Conservation (phyloP, 164 flowering plant genomes). For the Houttuynia cordata region DNA sequence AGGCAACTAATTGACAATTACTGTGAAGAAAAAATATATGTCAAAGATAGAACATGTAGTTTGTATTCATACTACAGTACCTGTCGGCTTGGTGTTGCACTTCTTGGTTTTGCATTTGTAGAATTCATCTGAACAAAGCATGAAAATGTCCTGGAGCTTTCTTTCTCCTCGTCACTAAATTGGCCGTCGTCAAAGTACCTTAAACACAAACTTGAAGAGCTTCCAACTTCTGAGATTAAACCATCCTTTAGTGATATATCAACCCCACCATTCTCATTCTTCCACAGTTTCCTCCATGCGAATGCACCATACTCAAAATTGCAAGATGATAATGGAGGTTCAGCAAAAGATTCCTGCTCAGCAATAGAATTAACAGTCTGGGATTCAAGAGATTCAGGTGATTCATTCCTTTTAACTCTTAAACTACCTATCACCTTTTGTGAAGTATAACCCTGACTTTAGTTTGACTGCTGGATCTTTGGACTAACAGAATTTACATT, state of each 20-base stretch:
- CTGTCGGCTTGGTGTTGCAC: constrained; percentile 61
- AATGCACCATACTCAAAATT: constrained; percentile 25
- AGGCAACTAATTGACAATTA: no score
- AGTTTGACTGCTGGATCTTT: constrained; percentile 25
- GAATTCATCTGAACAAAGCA: constrained; percentile 59
- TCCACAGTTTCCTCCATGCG: constrained; percentile 67
- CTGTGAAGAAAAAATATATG: no score
- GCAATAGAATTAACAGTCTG: constrained; percentile 57
- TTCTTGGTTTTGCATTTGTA: constrained; percentile 23
- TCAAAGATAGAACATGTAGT: no score
- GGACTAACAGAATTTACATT: no score
- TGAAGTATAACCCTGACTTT: constrained; percentile 4
- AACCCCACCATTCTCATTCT: constrained; percentile 53
- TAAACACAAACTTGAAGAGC: no score
- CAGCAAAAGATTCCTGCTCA: constrained; percentile 44
- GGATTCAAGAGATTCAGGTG: constrained; percentile 75
- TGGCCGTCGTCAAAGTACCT: no score
- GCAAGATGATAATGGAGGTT: constrained; percentile 51
- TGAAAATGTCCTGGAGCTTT: constrained; percentile 33
- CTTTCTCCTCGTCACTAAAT: no score
- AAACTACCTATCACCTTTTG: constrained; percentile 9
- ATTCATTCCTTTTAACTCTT: constrained; percentile 4
- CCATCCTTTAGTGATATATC: constrained; percentile 85
- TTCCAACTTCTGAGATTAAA: no score
- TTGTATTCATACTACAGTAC: no score